Evolutionary conservation across 176 grass and related monocot genomes (phyloP), one percentile per base, ranked within the genome.

Genomic region (Aegilops speltoides): DNA sequence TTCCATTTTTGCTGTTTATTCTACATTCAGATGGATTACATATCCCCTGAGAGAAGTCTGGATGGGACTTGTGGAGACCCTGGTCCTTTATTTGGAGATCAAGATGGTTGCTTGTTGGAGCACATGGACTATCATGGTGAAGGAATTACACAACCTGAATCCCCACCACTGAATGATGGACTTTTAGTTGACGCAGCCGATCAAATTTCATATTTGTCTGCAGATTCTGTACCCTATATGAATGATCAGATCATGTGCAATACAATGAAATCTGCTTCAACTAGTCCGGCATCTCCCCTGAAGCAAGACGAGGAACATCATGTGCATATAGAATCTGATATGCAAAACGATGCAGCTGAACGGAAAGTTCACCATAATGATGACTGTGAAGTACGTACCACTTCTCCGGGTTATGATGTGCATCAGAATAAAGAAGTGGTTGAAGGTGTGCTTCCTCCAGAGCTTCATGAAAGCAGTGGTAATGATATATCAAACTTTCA

Each of bases 31-130:
- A 93, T 93, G 92, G 92, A 93, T 64, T 90, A 86, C 79, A 36
- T 88, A 76, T 91, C 92, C 63, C 88, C 92, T 79, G 86, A 88
- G 38, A 91, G 86, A 83, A 86, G 48, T 76, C 76, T 91, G 25
- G 92, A 93, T 46, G 89, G 89, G 67, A 29, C 86, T 69, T 86
- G 80, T 90, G 90, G 85, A 82, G 89, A 91, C 71, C 71, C 87
- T 68, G 94, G 81, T 24, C 31, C 84, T 22, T 85, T 89, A 56
- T 89, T 87, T 82, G 79, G 48, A 46, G 87, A 89, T 74, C 63
- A 85, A 79, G 83, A 89, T 74, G 23, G 29, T 82, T 87, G 87
- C 84, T 80, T 87, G 74, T 76, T 87, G 82, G 88, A 89, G 33
- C 84, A 92, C 79, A 87, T 89, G 82, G 87, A 79, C 78, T 87